A percentile compares a stretch with the other conserved stretches of the same genome.
These are phyloP conservation scores for Aspergillus novofumigatus DNA, from an alignment of 2,329 filamentous ascomycete genomes.

Conservation along the genomic window DNA sequence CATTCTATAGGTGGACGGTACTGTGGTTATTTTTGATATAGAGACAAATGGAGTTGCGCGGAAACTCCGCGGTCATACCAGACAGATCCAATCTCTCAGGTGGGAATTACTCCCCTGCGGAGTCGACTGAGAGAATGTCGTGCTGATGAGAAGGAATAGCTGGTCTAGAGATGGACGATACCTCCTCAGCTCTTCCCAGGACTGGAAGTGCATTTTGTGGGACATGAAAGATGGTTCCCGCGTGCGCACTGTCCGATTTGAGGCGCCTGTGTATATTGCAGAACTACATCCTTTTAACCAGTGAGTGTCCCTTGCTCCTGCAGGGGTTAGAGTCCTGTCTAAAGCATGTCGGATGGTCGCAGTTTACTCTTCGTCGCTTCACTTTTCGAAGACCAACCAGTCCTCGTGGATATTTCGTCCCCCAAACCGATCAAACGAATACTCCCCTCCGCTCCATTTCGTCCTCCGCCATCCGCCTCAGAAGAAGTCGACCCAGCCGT, in stretches of 20 bases:
- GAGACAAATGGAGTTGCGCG: slow-evolving; percentile 96
- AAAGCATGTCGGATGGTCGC: background rate
- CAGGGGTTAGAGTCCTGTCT: slow-evolving; percentile 1
- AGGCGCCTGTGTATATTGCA: slow-evolving; percentile 90
- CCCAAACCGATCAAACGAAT: slow-evolving; percentile 68
- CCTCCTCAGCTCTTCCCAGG: slow-evolving; percentile 85
- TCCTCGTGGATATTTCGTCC: slow-evolving; percentile 75
- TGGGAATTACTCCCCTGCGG: slow-evolving; percentile 18
- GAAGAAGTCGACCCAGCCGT: slow-evolving; percentile 57
- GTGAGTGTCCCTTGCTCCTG: slow-evolving; percentile 47
- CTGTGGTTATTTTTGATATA: slow-evolving; percentile 92
- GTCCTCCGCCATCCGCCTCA: slow-evolving; percentile 60
- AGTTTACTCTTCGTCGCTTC: slow-evolving; percentile 85
- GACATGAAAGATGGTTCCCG: slow-evolving; percentile 72
- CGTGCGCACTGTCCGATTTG: slow-evolving; percentile 81
- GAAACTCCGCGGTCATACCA: slow-evolving; percentile 88
- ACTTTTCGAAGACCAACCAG: slow-evolving; percentile 87
- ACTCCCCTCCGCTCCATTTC: slow-evolving; percentile 76
- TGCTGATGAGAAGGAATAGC: slow-evolving; percentile 37
- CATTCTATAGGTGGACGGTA: slow-evolving; percentile 66
- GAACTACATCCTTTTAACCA: slow-evolving; percentile 90
- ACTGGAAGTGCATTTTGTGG: slow-evolving; percentile 96
- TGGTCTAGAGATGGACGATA: slow-evolving; percentile 93
- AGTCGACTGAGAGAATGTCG: background rate
- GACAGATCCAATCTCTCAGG: slow-evolving; percentile 86